Percentiles rank a stretch among this genome's conserved stretches.
Conservation (phyloP, 208 protist species). For the Wallacemonas collosoma region DNA sequence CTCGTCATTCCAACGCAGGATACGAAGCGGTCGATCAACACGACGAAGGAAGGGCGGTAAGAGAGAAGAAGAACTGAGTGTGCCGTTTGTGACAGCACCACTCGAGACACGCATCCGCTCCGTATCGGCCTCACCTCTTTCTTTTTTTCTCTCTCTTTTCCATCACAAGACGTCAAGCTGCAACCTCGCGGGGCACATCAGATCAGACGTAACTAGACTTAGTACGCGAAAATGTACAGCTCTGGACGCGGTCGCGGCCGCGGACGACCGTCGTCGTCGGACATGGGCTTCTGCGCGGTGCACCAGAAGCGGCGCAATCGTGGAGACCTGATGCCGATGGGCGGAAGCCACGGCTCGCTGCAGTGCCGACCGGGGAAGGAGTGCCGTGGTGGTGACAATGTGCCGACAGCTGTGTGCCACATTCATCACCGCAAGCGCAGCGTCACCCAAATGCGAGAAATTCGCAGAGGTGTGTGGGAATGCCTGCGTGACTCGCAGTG, state of each 20-base stretch:
- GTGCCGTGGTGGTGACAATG: constrained; percentile 35
- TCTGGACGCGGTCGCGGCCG: constrained; percentile 23
- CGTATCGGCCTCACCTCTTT: too few species aligned
- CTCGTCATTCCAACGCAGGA: too few species aligned
- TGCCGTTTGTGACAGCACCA: too few species aligned
- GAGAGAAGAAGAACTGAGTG: too few species aligned
- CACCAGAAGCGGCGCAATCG: constrained; percentile 60
- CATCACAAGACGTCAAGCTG: not conserved
- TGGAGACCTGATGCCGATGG: constrained; percentile 64
- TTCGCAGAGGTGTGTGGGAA: constrained; percentile 69
- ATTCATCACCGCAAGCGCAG: constrained; percentile 70
- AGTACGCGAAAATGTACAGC: not conserved
- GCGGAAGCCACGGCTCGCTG: constrained; percentile 53
- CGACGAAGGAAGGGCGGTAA: too few species aligned
- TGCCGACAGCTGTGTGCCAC: constrained; percentile 46
- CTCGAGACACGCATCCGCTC: too few species aligned
- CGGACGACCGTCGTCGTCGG: constrained; percentile 27
- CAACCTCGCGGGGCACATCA: too few species aligned
- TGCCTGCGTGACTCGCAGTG: constrained; percentile 60
- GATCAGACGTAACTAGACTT: too few species aligned
- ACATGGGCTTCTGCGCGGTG: constrained; percentile 71
- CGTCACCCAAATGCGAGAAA: constrained; percentile 68
- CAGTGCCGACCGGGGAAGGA: constrained; percentile 69
- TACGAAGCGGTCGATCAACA: too few species aligned
- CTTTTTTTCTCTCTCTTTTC: not conserved